A percentile compares a stretch with the other conserved stretches of the same genome.
phyloP scores from a whole-genome alignment of 2,329 filamentous ascomycete species.

The Harringtonia lauricola region DNA sequence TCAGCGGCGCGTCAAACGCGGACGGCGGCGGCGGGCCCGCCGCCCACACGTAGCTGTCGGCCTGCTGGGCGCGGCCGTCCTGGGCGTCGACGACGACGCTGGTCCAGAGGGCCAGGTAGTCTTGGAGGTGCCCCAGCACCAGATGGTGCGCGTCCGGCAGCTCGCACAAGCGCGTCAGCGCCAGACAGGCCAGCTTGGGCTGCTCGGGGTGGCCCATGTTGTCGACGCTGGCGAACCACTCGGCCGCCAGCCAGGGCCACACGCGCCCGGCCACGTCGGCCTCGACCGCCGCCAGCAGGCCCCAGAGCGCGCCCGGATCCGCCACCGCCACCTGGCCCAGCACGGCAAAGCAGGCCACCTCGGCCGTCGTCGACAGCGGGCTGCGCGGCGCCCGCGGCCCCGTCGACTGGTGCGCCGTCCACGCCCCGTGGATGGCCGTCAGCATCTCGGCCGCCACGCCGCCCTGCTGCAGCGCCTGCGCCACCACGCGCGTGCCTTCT shows the following conservation, averaged over 20 bases:
- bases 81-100: slow-evolving; percentile 55
- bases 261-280: slow-evolving; percentile 31
- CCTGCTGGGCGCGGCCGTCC: slow-evolving; percentile 34
- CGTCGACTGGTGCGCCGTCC: slow-evolving; percentile 67
- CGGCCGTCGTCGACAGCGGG: slow-evolving; percentile 61
- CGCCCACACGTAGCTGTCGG: slow-evolving; percentile 40
- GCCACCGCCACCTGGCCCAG: slow-evolving; percentile 68
- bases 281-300: slow-evolving; percentile 35
- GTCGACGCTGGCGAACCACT: slow-evolving; percentile 61
- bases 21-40: slow-evolving; percentile 19
- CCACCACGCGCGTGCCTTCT: slow-evolving; percentile 49
- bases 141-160: slow-evolving; percentile 46
- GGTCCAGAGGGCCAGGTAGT: slow-evolving; percentile 67
- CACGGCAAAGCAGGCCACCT: slow-evolving; percentile 78
- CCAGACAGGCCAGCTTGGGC: slow-evolving; percentile 63
- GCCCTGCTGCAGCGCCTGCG: slow-evolving; percentile 52
- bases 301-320: slow-evolving; percentile 57
- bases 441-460: slow-evolving; percentile 55
- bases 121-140: slow-evolving; percentile 53
- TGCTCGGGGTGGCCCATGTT: slow-evolving; percentile 53
- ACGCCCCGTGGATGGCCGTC: slow-evolving; percentile 53
- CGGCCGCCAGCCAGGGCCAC: slow-evolving; percentile 47
- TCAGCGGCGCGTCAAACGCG: slow-evolving; percentile 47
- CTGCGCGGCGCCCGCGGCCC: slow-evolving; percentile 58
- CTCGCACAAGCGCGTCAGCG: slow-evolving; percentile 61